Evolutionary conservation across 345 rosid genomes (phyloP).

Genomic region (Ricinus communis): DNA sequence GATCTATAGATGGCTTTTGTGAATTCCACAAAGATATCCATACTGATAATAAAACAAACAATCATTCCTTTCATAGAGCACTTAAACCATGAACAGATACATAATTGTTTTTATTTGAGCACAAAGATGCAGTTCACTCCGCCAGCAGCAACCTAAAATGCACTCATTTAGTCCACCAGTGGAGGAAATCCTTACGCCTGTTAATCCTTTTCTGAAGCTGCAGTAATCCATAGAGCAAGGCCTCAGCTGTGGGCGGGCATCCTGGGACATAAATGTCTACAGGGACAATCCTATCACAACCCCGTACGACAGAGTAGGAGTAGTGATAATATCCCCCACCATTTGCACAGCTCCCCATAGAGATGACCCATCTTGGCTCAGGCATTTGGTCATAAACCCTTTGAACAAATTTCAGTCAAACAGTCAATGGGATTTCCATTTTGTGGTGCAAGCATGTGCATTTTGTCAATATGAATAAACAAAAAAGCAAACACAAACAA

Average conservation of each 20-base stretch:
- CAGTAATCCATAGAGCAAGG: constrained; percentile 84
- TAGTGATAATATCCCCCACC: constrained; percentile 99
- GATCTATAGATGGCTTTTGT: constrained; percentile 3
- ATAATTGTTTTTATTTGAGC: constrained; percentile 21
- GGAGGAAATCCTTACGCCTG: constrained; percentile 92
- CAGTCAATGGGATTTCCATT: not conserved
- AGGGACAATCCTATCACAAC: constrained; percentile 96
- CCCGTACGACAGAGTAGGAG: constrained; percentile 94
- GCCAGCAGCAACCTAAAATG: not conserved
- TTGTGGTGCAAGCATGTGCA: not conserved
- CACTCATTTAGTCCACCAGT: constrained; percentile 86
- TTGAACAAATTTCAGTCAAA: constrained; percentile 23
- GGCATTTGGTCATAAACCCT: constrained; percentile 99
- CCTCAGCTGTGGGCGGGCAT: constrained; percentile 98
- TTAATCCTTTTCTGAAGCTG: constrained; percentile 98
- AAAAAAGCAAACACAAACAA: not conserved
- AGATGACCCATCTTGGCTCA: constrained; percentile 96
- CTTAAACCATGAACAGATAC: constrained; percentile 17
- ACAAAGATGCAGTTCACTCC: constrained; percentile 11
- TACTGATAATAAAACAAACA: not conserved
- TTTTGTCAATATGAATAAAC: not conserved
- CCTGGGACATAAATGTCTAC: constrained; percentile 97
- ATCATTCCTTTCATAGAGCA: constrained; percentile 20
- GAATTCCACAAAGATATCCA: not conserved
- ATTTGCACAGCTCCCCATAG: constrained; percentile 99